Conservation (phyloP, 345 rosid species). For the Pistacia integerrima region DNA sequence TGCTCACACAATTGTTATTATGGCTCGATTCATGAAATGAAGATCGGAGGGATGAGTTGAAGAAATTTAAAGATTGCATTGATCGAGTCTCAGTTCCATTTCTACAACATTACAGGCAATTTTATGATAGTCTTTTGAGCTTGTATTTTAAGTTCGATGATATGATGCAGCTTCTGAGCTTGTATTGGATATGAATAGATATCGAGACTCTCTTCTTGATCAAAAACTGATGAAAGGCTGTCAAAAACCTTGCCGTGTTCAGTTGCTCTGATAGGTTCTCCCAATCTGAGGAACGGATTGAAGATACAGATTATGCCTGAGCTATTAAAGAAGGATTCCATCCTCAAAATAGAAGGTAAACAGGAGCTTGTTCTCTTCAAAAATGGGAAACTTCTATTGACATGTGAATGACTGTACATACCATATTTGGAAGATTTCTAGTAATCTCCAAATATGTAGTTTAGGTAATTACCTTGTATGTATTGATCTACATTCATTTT, state of each 20-base stretch:
- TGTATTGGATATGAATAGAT: slow-evolving; percentile 47
- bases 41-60: slow-evolving; percentile 80
- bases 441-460: no score
- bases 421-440: no score
- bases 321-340: slow-evolving; percentile 52
- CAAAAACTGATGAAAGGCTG: slow-evolving; percentile 26
- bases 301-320: slow-evolving; percentile 59
- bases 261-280: slow-evolving; percentile 71
- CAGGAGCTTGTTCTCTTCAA: slow-evolving; percentile 41
- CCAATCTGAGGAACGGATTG: slow-evolving; percentile 58
- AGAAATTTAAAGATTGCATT: slow-evolving; percentile 58
- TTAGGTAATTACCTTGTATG: no score
- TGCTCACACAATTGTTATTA: slow-evolving; percentile 60
- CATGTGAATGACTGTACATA: no score
- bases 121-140: slow-evolving; percentile 69
- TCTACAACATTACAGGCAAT: slow-evolving; percentile 53
- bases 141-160: slow-evolving; percentile 74
- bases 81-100: slow-evolving; percentile 44
- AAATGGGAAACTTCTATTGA: slow-evolving; percentile 44
- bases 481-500: no score
- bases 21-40: slow-evolving; percentile 71
- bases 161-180: slow-evolving; percentile 63
- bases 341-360: slow-evolving; percentile 36
- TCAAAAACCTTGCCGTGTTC: slow-evolving; percentile 28
- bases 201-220: slow-evolving; percentile 21